These are phyloP conservation scores for Strigomonas culicis DNA, from an alignment of 208 protist genomes.

Conservation along the genomic window DNA sequence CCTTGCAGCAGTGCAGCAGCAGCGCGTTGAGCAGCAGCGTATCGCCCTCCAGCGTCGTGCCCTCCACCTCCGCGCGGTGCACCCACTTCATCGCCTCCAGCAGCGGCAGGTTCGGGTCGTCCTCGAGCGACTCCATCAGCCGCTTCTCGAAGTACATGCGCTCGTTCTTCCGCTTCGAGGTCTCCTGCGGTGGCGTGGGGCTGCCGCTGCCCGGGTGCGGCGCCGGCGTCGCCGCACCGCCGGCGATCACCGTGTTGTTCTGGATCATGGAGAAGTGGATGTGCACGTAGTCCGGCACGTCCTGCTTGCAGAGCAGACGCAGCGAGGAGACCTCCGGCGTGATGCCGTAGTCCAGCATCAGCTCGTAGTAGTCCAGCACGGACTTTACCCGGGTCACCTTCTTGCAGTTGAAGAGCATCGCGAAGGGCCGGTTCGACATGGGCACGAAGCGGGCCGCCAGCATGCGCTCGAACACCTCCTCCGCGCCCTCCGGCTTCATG, in stretches of 20 bases:
- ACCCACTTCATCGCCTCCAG: slow-evolving; percentile 74
- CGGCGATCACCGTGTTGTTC: slow-evolving; percentile 18
- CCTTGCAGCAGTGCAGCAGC: slow-evolving; percentile 60
- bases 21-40: slow-evolving; percentile 58
- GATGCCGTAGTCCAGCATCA: slow-evolving; percentile 88
- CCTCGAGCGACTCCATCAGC: slow-evolving; percentile 37
- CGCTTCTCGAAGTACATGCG: slow-evolving; percentile 70
- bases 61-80: slow-evolving; percentile 79
- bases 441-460: slow-evolving; percentile 54
- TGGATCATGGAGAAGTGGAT: slow-evolving; percentile 62
- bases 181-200: not conserved
- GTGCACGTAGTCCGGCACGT: slow-evolving; percentile 47
- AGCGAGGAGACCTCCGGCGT: slow-evolving; percentile 65
- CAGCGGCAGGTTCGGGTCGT: slow-evolving; percentile 25
- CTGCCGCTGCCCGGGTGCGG: not conserved
- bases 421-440: slow-evolving; percentile 71
- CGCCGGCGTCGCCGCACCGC: slow-evolving; percentile 17
- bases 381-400: slow-evolving; percentile 27
- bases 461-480: slow-evolving; percentile 57
- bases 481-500: slow-evolving; percentile 69
- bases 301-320: slow-evolving; percentile 80
- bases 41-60: slow-evolving; percentile 64
- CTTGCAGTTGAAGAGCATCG: slow-evolving; percentile 77
- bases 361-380: slow-evolving; percentile 79
- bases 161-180: slow-evolving; percentile 31